phyloP scores from a whole-genome alignment of 1,284 basidiomycete species.

The Cryptococcus jaspeensis region DNA sequence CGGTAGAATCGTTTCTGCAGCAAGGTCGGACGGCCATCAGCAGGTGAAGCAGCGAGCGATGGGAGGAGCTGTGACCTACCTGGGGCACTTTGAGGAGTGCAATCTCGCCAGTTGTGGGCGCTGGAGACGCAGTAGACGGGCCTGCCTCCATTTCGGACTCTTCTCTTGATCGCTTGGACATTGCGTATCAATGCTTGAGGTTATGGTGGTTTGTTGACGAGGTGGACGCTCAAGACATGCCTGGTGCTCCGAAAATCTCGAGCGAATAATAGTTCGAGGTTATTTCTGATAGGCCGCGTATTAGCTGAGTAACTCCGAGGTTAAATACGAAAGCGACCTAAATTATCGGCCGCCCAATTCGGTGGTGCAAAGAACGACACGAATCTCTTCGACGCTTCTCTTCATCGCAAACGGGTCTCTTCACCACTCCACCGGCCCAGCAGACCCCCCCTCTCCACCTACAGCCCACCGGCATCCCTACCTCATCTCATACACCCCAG shows the following conservation, averaged over 20 bases:
- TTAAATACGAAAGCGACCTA: too few species aligned
- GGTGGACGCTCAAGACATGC: too few species aligned
- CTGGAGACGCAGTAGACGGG: conserved; percentile 7
- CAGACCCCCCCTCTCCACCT: too few species aligned
- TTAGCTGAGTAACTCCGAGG: too few species aligned
- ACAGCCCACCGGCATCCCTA: too few species aligned
- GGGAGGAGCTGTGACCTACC: conserved; percentile 17
- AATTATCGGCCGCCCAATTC: too few species aligned
- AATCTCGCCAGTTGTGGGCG: conserved; percentile 10
- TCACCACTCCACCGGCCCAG: too few species aligned
- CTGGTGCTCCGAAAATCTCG: too few species aligned
- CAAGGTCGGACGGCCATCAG: neutral
- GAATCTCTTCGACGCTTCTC: neutral
- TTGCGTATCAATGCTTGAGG: conserved; percentile 7
- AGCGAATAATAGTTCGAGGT: too few species aligned
- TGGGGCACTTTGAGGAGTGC: conserved; percentile 36
- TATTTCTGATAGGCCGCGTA: too few species aligned
- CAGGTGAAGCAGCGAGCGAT: neutral
- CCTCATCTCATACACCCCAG: neutral
- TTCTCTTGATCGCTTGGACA: conserved; percentile 39
- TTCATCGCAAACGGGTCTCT: too few species aligned
- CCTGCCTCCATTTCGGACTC: conserved; percentile 18
- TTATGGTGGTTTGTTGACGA: too few species aligned
- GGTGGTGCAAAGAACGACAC: neutral
- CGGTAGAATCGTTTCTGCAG: conserved; percentile 90